Base-by-base conservation (phyloP, 2,329 filamentous ascomycete species). In the Escovopsis sp. region DNA sequence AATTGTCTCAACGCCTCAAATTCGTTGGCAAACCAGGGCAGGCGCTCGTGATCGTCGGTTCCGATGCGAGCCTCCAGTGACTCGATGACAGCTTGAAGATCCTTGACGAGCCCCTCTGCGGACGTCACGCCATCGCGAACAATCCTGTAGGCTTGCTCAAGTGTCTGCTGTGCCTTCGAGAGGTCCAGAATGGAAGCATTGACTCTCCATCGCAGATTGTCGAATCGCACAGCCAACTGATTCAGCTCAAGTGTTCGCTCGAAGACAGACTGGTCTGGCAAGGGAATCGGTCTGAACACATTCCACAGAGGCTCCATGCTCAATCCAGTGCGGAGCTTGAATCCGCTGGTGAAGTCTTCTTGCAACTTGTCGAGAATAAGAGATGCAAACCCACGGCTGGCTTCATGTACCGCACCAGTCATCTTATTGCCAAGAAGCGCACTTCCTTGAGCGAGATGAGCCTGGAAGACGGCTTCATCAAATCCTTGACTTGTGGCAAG, bases 281-380 rank as follows among this genome's bases (percentile, higher is more conserved):
- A 66, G 4, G 76, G 69, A 10, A 65, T 58, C 1, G 87, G 85
- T 42, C 82, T 75, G 53, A 93, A 74, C 2, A 67, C 54, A 36
- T 75, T 73, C 89, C 88, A 94, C 5, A 94, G 68, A 8, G 65
- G 59, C 55, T 91, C 83, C 83, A 93, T 91, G 49, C 77, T 80
- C 11, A 87, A 65, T 0, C 86, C 87, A 2, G 82, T 87, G 0
- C 69, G 77, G 12, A 93, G 64, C 43, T 77, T 77, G 63, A 87
- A 88, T 2, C 76, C 78, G 12, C 75, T 70, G 23, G 74, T 70
- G 54, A 94, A 89, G 40, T 70, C 69, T 34, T 63, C 63, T 36
- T 70, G 61, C 2, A 80, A 53, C 6, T 60, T 65, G 1, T 59
- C 53, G 1, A 66, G 50, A 33, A 75, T 54, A 9, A 55, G 48